Evolutionary conservation across 192 early-diverging fungal genomes (phyloP).

Genomic region (Jimgerdemannia lactiflua): DNA sequence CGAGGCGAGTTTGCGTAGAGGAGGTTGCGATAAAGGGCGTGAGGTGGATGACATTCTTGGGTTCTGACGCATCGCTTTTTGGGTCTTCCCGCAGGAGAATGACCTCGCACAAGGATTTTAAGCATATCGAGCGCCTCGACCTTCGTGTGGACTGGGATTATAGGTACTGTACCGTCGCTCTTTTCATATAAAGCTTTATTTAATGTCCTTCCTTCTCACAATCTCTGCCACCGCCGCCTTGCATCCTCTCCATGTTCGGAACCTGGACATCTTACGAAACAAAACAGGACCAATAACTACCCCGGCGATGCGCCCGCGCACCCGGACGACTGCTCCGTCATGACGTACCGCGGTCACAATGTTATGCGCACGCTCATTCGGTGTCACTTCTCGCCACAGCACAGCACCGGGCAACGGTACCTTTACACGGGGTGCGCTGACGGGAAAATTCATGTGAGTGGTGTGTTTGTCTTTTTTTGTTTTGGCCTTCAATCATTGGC

Average conservation of each 20-base stretch:
- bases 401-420: constrained; percentile 56
- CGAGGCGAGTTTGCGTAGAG: no score
- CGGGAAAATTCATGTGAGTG: constrained; percentile 47
- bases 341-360: constrained; percentile 58
- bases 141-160: constrained; percentile 28
- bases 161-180: constrained; percentile 11
- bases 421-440: constrained; percentile 64
- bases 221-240: no score
- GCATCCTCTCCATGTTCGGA: no score
- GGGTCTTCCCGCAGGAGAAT: background rate
- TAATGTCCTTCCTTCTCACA: constrained; percentile 4
- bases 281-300: constrained; percentile 11
- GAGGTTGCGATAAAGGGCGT: no score
- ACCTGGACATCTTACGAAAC: no score
- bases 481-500: background rate
- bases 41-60: no score
- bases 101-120: constrained; percentile 10
- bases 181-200: background rate
- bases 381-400: constrained; percentile 62
- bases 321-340: constrained; percentile 52
- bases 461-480: background rate
- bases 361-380: constrained; percentile 67
- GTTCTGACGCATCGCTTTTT: no score
- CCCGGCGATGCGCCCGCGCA: constrained; percentile 35
- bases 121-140: background rate